These are phyloP conservation scores for Lyophyllum atratum DNA, from an alignment of 768 basidiomycete genomes.

Conservation along the genomic window DNA sequence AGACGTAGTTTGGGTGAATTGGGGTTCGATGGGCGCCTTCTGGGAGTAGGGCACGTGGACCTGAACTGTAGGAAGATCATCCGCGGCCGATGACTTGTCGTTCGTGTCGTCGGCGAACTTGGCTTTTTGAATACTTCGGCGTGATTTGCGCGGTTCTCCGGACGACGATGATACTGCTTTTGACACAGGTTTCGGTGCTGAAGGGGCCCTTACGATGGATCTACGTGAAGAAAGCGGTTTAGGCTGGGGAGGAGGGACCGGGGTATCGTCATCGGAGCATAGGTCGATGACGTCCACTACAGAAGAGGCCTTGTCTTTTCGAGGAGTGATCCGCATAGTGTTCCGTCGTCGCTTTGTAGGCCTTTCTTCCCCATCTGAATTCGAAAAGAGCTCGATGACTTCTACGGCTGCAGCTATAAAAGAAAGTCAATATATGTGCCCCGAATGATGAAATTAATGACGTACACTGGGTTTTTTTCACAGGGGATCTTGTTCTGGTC, in stretches of 20 bases:
- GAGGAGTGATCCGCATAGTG: background rate
- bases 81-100: too few relatives aligned
- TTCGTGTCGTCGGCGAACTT: background rate
- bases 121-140: background rate
- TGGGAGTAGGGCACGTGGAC: background rate
- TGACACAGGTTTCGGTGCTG: background rate
- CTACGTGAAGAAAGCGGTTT: background rate
- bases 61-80: background rate
- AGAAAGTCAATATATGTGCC: background rate
- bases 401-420: background rate
- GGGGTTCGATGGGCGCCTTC: background rate
- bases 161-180: background rate
- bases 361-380: slow-evolving; percentile 6
- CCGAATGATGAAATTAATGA: background rate
- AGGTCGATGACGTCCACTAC: slow-evolving; percentile 7
- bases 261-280: slow-evolving; percentile 9
- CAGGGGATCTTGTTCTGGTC: background rate
- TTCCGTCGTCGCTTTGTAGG: background rate
- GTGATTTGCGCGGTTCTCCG: background rate
- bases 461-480: background rate
- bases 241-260: background rate
- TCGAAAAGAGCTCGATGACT: slow-evolving; percentile 8
- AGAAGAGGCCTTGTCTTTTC: background rate
- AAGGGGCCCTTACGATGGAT: background rate
- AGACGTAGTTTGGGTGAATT: background rate